Evolutionary conservation across 306 rosid species (phyloP).

Genomic region (Senna tora): DNA sequence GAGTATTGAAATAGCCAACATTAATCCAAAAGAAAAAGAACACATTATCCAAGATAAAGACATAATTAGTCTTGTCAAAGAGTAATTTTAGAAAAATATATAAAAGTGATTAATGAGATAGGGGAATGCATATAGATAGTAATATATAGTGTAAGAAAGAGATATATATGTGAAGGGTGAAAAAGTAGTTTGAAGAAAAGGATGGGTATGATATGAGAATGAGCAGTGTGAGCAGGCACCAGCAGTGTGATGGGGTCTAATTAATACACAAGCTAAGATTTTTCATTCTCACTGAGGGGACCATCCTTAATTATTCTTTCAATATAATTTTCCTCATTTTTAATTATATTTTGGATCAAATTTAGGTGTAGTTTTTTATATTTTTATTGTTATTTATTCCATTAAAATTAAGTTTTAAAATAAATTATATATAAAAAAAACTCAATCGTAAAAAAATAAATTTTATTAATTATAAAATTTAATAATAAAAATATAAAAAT

Average conservation of each 20-base stretch:
- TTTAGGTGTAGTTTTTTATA: no score
- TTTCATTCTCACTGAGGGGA: slow-evolving; percentile 36
- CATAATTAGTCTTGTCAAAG: no score
- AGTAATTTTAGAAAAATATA: background rate
- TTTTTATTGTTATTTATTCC: no score
- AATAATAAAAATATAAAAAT: no score
- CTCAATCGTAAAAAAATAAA: no score
- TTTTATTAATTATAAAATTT: no score
- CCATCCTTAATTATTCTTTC: slow-evolving; percentile 31
- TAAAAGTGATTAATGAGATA: background rate
- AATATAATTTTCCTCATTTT: background rate
- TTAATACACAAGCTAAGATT: background rate
- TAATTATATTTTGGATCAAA: no score
- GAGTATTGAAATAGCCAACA: no score
- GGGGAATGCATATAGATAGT: background rate
- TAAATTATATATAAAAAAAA: no score
- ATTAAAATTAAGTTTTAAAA: no score
- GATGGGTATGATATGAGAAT: background rate
- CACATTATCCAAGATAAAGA: no score
- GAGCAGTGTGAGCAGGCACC: slow-evolving; percentile 11
- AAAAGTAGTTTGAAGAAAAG: slow-evolving; percentile 38
- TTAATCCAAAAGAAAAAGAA: no score
- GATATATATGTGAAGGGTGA: background rate
- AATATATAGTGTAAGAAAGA: background rate
- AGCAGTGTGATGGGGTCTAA: slow-evolving; percentile 19